Evolutionary conservation across 1,139 yeast species (phyloP).

Genomic region (Pichiaceae sp.): DNA sequence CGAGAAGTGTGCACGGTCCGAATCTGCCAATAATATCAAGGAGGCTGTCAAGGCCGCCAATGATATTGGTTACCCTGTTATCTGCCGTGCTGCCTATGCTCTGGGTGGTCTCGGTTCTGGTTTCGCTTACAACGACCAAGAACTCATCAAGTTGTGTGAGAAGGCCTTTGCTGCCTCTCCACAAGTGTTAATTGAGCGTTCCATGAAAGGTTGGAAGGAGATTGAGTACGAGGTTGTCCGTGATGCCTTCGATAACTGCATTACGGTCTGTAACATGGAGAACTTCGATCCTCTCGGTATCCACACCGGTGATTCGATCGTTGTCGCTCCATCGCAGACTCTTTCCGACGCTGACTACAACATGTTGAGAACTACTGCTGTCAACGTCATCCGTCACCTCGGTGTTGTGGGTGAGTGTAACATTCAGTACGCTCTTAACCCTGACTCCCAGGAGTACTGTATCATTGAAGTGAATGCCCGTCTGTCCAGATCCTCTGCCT

Average conservation of each 20-base stretch:
- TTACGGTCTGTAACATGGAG: slow-evolving; percentile 99
- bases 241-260: slow-evolving; percentile 95
- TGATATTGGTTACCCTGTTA: slow-evolving; percentile 89
- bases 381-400: slow-evolving; percentile 91
- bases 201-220: slow-evolving; percentile 99
- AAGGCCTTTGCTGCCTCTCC: slow-evolving; percentile 95
- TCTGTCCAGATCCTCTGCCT: slow-evolving; percentile 93
- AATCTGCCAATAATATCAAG: slow-evolving; percentile 67
- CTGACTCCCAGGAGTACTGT: slow-evolving; percentile 90
- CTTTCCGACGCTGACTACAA: slow-evolving; percentile 95
- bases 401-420: slow-evolving; percentile 99
- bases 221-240: slow-evolving; percentile 98
- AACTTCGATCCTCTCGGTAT: slow-evolving; percentile 98
- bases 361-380: slow-evolving; percentile 97
- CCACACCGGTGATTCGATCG: slow-evolving; percentile 98
- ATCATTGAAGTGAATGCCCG: slow-evolving; percentile 98
- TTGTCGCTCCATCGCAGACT: slow-evolving; percentile 98
- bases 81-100: slow-evolving; percentile 96
- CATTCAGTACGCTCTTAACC: slow-evolving; percentile 94
- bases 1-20: slow-evolving; percentile 91
- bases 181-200: slow-evolving; percentile 89
- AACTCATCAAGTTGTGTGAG: slow-evolving; percentile 75
- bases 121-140: slow-evolving; percentile 84
- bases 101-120: slow-evolving; percentile 98
- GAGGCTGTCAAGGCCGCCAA: slow-evolving; percentile 84